Conservation (phyloP, 2,329 filamentous ascomycete species). For the Trichoderma arundinaceum region DNA sequence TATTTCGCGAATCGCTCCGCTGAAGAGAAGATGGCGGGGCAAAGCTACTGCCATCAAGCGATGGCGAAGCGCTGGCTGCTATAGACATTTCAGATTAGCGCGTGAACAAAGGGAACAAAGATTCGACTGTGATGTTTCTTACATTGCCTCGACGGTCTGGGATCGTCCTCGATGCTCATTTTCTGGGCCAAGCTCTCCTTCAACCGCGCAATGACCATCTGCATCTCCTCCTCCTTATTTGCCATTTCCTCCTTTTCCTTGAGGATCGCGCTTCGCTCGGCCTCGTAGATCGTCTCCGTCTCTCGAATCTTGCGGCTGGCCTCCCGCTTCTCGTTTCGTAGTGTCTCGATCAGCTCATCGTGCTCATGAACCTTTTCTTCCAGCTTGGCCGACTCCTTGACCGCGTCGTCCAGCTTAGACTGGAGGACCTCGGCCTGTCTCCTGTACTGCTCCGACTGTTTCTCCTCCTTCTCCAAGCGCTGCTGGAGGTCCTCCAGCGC, state of each 20-base stretch:
- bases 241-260: conserved; percentile 91
- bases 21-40: conserved; percentile 84
- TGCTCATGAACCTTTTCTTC: conserved; percentile 89
- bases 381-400: conserved; percentile 80
- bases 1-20: conserved; percentile 86
- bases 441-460: conserved; percentile 75
- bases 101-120: background rate
- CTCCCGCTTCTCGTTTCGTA: conserved; percentile 86
- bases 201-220: conserved; percentile 84
- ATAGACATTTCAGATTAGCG: conserved; percentile 36
- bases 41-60: conserved; percentile 77
- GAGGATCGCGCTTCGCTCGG: conserved; percentile 82
- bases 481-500: conserved; percentile 84
- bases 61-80: conserved; percentile 65
- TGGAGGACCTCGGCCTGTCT: conserved; percentile 87
- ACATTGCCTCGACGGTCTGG: conserved; percentile 64
- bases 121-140: conserved; percentile 39
- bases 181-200: conserved; percentile 87
- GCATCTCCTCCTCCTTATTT: conserved; percentile 87
- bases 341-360: conserved; percentile 79
- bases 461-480: conserved; percentile 80
- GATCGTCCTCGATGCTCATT: conserved; percentile 62
- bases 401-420: conserved; percentile 81
- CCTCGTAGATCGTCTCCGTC: conserved; percentile 90
- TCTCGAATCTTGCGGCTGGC: conserved; percentile 83